Conservation (phyloP, 108 stramenopile species). For the Epipyxis sp. region DNA sequence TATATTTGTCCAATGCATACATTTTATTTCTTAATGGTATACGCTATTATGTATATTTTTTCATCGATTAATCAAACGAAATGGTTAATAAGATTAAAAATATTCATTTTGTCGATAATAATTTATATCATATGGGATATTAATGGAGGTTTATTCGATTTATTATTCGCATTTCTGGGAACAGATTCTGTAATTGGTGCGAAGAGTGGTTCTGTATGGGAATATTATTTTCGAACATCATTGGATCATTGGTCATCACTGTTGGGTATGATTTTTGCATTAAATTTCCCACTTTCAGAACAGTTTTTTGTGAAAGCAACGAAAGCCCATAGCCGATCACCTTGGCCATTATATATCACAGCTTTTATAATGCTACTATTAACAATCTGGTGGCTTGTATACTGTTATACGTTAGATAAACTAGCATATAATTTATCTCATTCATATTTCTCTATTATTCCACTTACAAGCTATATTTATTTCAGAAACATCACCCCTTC, state of each 20-base stretch:
- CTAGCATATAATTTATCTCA: constrained; percentile 84
- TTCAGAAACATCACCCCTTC: constrained; percentile 83
- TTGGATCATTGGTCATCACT: constrained; percentile 93
- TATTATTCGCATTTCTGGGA: constrained; percentile 66
- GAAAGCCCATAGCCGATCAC: background rate
- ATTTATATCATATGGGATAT: constrained; percentile 85
- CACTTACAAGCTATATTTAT: constrained; percentile 81
- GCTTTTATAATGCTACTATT: constrained; percentile 36
- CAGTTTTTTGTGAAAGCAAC: constrained; percentile 10
- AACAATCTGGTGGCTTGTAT: constrained; percentile 68
- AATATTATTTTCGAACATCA: constrained; percentile 91
- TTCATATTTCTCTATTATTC: constrained; percentile 87
- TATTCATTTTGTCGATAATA: constrained; percentile 66
- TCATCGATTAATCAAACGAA: constrained; percentile 73
- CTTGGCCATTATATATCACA: background rate
- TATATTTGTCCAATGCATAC: constrained; percentile 97
- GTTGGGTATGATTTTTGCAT: constrained; percentile 91
- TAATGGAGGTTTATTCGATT: constrained; percentile 71
- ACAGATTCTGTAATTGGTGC: constrained; percentile 73
- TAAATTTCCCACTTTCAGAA: constrained; percentile 78
- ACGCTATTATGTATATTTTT: constrained; percentile 74
- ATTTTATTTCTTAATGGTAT: constrained; percentile 93
- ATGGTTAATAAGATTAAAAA: constrained; percentile 73
- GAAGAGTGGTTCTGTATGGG: constrained; percentile 70
- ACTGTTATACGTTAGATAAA: constrained; percentile 73